Evolutionary conservation across 164 flowering plant species (phyloP), one percentile per base, ranked within the genome.

Genomic region (Warburgia ugandensis): DNA sequence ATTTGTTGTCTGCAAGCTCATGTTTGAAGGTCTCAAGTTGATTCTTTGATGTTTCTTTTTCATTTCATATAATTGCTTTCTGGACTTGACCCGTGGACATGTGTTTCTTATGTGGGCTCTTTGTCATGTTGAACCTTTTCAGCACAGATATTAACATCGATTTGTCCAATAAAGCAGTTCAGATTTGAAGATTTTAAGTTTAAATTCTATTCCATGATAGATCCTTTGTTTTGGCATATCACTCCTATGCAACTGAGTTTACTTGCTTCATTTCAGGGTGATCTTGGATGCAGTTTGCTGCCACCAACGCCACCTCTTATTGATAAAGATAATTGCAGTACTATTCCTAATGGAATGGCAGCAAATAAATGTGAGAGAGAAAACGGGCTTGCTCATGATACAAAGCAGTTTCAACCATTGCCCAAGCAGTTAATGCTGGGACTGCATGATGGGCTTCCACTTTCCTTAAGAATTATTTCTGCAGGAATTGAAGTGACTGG

Each of bases 401-500:
- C 58, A 52, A 54, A 50, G 48, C 35, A 38, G 47, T 45, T 21
- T 36, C 76, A 65, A 38, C 33, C 48, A 30, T 48, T 43, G 38
- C 22, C 65, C 8, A 78, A 78, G 47, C 70, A 68, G 33, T 46
- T 63, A 17, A 23, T 45, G 39, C 50, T 58, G 6, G 68, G 58
- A 37, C 30, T 40, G 23, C 58, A 51, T 35, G 46, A 40, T 46
- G 64, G 30, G 32, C 59, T 73, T 45, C 70, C 95, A 19, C 74
- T 86, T 29, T 86, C 57, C 54, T 80, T 80, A 64, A 82, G 83
- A 55, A 67, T 86, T 43, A 19, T 84, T 42, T 76, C 95, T 13
- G 94, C 97, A 52, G 45, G 82, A 51, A 73, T 90, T 64, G 49
- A 81, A 52, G 91, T 78, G 55, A 86, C 74, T 49, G 80, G 64